Conservation (phyloP, 176 grass and related monocot genomes). For the Oryza meyeriana region DNA sequence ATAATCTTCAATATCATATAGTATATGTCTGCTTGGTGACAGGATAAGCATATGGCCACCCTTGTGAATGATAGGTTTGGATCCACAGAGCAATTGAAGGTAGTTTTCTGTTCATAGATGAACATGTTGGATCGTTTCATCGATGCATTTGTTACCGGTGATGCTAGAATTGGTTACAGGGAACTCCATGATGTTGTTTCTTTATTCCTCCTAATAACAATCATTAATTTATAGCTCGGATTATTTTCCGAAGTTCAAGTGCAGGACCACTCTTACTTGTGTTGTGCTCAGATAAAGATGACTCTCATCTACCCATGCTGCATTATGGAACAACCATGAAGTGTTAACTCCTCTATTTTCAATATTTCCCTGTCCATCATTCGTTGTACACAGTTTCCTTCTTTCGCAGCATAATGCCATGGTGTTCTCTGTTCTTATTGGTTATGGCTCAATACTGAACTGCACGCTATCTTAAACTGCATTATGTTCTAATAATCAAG, state of each 20-base stretch:
- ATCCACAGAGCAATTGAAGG: slow-evolving; percentile 66
- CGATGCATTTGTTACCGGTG: not conserved
- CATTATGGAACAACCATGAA: not conserved
- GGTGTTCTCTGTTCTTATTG: not conserved
- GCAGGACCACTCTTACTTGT: not conserved
- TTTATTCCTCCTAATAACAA: not conserved
- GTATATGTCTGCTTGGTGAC: slow-evolving; percentile 6
- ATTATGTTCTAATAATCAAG: not conserved
- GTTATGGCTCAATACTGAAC: not conserved
- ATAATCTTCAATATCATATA: slow-evolving; percentile 1
- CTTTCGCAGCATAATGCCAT: not conserved
- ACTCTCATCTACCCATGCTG: not conserved
- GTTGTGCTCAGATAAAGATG: not conserved
- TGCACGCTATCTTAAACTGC: not conserved
- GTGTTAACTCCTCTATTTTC: not conserved
- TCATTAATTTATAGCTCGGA: not conserved
- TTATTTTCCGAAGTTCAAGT: not conserved
- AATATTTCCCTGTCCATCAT: not conserved
- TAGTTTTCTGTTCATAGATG: slow-evolving; percentile 25
- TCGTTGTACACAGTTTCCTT: not conserved
- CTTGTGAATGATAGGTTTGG: slow-evolving; percentile 85
- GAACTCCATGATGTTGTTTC: not conserved
- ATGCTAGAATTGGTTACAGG: not conserved
- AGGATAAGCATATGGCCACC: slow-evolving; percentile 83
- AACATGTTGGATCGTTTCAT: not conserved